Percentiles rank a stretch among this genome's conserved stretches.
phyloP scores from a whole-genome alignment of 2,329 filamentous ascomycete genomes.

The Colletotrichum aenigma region DNA sequence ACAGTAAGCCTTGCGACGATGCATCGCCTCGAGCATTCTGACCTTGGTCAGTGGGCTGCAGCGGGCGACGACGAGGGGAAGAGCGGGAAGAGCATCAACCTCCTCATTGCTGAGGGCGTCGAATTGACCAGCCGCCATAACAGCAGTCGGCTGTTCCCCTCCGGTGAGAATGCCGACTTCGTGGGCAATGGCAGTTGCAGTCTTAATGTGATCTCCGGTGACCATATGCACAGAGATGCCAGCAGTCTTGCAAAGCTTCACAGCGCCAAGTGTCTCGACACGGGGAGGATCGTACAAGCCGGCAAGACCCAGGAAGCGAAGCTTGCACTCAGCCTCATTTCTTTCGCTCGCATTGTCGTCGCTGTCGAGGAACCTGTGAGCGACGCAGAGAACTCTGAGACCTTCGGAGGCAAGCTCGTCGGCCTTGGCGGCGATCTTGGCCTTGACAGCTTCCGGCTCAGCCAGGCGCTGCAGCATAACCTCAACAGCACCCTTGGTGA shows the following conservation, averaged over 20 bases:
- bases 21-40: slow-evolving; percentile 77
- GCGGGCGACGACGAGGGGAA: slow-evolving; percentile 72
- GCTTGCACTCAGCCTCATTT: slow-evolving; percentile 55
- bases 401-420: slow-evolving; percentile 66
- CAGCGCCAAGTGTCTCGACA: slow-evolving; percentile 66
- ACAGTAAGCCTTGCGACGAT: slow-evolving; percentile 69
- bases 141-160: slow-evolving; percentile 45
- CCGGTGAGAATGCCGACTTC: slow-evolving; percentile 65
- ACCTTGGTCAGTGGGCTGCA: slow-evolving; percentile 76
- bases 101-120: slow-evolving; percentile 65
- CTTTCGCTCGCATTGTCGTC: slow-evolving; percentile 50
- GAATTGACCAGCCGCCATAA: slow-evolving; percentile 68
- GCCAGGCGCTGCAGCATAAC: slow-evolving; percentile 58
- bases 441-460: slow-evolving; percentile 50
- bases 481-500: slow-evolving; percentile 64
- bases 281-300: slow-evolving; percentile 77
- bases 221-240: slow-evolving; percentile 73
- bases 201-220: slow-evolving; percentile 72
- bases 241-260: slow-evolving; percentile 62
- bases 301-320: slow-evolving; percentile 72
- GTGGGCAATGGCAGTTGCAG: slow-evolving; percentile 67
- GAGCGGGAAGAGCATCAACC: slow-evolving; percentile 62
- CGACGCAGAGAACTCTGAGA: slow-evolving; percentile 72
- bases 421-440: slow-evolving; percentile 50
- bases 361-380: slow-evolving; percentile 50